A percentile compares a stretch with the other conserved stretches of the same genome.
phyloP scores from a whole-genome alignment of 2,329 filamentous ascomycete genomes.

The Colletotrichum destructivum region DNA sequence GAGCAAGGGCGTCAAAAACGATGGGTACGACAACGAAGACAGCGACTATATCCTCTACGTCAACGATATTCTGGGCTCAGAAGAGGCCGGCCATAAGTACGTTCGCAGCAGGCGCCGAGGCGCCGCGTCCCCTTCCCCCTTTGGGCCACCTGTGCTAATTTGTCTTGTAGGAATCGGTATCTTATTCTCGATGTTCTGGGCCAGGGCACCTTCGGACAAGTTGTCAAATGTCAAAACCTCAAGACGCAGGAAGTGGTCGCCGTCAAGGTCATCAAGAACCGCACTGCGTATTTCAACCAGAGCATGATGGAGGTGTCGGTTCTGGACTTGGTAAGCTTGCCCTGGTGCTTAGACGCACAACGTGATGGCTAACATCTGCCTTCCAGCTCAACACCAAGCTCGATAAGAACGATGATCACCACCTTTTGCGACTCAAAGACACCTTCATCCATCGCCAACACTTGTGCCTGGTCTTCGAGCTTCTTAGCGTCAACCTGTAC shows the following conservation, averaged over 20 bases:
- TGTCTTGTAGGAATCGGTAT: slow-evolving; percentile 82
- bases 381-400: slow-evolving; percentile 93
- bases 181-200: slow-evolving; percentile 97
- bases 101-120: slow-evolving; percentile 47
- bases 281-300: slow-evolving; percentile 99
- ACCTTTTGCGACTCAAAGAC: slow-evolving; percentile 93
- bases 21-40: slow-evolving; percentile 98
- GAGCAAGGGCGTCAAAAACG: slow-evolving; percentile 98
- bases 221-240: slow-evolving; percentile 98
- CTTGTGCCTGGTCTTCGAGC: slow-evolving; percentile 95
- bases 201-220: slow-evolving; percentile 97
- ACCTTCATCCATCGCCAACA: slow-evolving; percentile 99
- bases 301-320: slow-evolving; percentile 99
- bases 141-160: slow-evolving; percentile 37
- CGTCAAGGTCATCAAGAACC: slow-evolving; percentile 99
- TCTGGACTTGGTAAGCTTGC: slow-evolving; percentile 82
- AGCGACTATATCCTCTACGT: slow-evolving; percentile 99
- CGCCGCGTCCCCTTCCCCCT: background rate
- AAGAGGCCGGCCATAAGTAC: slow-evolving; percentile 97
- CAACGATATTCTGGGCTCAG: slow-evolving; percentile 97
- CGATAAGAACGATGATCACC: slow-evolving; percentile 99
- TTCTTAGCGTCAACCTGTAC: slow-evolving; percentile 97
- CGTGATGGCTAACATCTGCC: slow-evolving; percentile 29
- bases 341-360: background rate
- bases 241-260: slow-evolving; percentile 99